Conservation (phyloP, 2,329 filamentous ascomycete genomes). For the Hymenoscyphus occultus region DNA sequence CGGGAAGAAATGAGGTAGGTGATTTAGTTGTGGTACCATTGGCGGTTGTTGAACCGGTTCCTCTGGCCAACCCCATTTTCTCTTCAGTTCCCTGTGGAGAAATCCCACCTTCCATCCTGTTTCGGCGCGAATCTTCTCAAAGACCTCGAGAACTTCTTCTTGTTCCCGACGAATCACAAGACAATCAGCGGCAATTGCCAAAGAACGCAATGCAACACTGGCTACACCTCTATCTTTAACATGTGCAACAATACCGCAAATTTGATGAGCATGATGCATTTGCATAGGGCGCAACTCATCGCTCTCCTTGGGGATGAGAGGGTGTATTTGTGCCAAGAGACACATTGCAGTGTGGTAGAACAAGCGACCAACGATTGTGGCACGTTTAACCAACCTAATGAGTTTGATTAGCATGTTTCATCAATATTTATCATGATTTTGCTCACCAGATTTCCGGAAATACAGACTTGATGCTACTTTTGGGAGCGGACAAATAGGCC, state of each 20-base stretch:
- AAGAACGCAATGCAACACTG: slow-evolving; percentile 73
- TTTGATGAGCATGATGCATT: slow-evolving; percentile 73
- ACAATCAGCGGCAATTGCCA: slow-evolving; percentile 74
- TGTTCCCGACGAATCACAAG: slow-evolving; percentile 69
- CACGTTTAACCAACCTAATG: slow-evolving; percentile 72
- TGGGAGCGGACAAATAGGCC: slow-evolving; percentile 68
- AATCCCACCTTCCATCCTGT: slow-evolving; percentile 76
- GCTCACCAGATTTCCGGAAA: slow-evolving; percentile 85
- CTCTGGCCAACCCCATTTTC: slow-evolving; percentile 70
- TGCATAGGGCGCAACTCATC: slow-evolving; percentile 69
- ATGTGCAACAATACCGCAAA: slow-evolving; percentile 87
- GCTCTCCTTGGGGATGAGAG: slow-evolving; percentile 53
- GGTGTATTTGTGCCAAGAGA: slow-evolving; percentile 76
- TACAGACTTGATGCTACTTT: slow-evolving; percentile 64
- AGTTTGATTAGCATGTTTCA: slow-evolving; percentile 27
- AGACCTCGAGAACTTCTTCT: slow-evolving; percentile 73
- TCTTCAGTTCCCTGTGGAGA: slow-evolving; percentile 69
- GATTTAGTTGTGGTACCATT: slow-evolving; percentile 24
- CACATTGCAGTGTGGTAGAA: slow-evolving; percentile 89
- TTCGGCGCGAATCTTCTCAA: slow-evolving; percentile 70
- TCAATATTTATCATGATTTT: slow-evolving; percentile 9
- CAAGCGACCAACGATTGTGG: slow-evolving; percentile 76
- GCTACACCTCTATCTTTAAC: slow-evolving; percentile 77
- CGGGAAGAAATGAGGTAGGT: slow-evolving; percentile 33
- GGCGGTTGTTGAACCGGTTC: slow-evolving; percentile 34